Evolutionary conservation across 75 land plant genomes (phyloP).

Genomic region (Ceratopteris richardii): DNA sequence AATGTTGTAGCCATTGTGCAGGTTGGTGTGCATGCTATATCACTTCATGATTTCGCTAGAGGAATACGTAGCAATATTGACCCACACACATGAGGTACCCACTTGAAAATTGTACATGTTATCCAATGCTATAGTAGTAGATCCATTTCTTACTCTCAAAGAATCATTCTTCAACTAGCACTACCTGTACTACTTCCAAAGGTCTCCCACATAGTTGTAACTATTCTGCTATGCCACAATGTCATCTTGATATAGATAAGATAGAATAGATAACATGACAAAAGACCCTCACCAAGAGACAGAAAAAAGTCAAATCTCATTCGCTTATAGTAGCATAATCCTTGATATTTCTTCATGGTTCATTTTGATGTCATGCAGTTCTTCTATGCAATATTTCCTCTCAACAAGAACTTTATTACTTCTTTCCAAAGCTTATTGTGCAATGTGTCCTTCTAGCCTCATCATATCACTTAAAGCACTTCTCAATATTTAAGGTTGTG

Average conservation of each 20-base stretch:
- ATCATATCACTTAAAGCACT: conserved; percentile 21
- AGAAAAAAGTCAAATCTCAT: conserved; percentile 30
- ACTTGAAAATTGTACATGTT: too few species aligned
- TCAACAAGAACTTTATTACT: conserved; percentile 38
- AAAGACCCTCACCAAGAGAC: conserved; percentile 29
- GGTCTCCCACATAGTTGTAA: too few species aligned
- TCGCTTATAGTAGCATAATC: conserved; percentile 37
- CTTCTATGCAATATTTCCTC: conserved; percentile 45
- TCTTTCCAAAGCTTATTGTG: conserved; percentile 33
- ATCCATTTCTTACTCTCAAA: too few species aligned
- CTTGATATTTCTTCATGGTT: conserved; percentile 32
- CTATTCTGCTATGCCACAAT: too few species aligned
- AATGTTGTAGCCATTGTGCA: too few species aligned
- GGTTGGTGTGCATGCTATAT: too few species aligned
- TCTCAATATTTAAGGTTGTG: conserved; percentile 23
- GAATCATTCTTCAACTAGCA: conserved; percentile 33
- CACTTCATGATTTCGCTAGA: too few species aligned
- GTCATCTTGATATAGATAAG: too few species aligned
- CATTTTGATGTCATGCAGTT: conserved; percentile 46
- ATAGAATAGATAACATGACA: conserved; percentile 25
- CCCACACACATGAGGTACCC: too few species aligned
- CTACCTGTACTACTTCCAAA: too few species aligned
- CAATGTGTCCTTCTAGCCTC: conserved; percentile 27
- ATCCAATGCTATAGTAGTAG: too few species aligned
- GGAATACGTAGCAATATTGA: too few species aligned